A percentile compares a stretch with the other conserved stretches of the same genome.
Evolutionary conservation across 495 filamentous ascomycete genomes (phyloP).

Genomic region (Podospora australis): DNA sequence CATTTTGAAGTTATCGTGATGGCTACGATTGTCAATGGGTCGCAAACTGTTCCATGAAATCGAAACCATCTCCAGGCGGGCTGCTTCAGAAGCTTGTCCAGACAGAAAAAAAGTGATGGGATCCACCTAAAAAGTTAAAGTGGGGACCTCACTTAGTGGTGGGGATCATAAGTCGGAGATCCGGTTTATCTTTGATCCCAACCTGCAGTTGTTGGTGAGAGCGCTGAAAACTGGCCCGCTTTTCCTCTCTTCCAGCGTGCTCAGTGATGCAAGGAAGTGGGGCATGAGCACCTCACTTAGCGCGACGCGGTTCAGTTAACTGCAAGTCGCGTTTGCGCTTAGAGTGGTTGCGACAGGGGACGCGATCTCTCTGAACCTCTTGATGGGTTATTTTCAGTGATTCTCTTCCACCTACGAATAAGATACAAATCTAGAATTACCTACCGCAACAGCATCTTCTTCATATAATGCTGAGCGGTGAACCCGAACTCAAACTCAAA

Average conservation of each 20-base stretch:
- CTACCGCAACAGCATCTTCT: no score
- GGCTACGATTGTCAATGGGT: not conserved
- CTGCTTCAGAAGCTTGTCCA: slow-evolving; percentile 6
- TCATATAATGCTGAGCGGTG: no score
- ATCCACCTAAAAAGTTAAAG: slow-evolving; percentile 16
- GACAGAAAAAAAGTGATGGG: slow-evolving; percentile 22
- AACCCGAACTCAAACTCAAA: no score
- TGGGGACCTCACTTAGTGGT: slow-evolving; percentile 10
- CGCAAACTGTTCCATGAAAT: not conserved
- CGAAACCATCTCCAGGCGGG: slow-evolving; percentile 11
- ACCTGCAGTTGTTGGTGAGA: not conserved
- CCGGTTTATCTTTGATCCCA: slow-evolving; percentile 26
- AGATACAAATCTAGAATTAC: no score
- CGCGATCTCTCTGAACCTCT: not conserved
- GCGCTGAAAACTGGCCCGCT: slow-evolving; percentile 3
- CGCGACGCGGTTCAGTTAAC: slow-evolving; percentile 7
- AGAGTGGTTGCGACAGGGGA: not conserved
- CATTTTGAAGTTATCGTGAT: slow-evolving; percentile 27
- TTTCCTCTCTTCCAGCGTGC: no score
- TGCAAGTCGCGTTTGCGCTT: not conserved
- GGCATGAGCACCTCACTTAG: not conserved
- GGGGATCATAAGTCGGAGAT: slow-evolving; percentile 9
- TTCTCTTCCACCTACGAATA: no score
- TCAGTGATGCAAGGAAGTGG: slow-evolving; percentile 14
- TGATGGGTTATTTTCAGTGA: not conserved